These are phyloP conservation scores for Teratosphaeria zuluensis DNA, from an alignment of 2,329 filamentous ascomycete species.

Conservation along the genomic window DNA sequence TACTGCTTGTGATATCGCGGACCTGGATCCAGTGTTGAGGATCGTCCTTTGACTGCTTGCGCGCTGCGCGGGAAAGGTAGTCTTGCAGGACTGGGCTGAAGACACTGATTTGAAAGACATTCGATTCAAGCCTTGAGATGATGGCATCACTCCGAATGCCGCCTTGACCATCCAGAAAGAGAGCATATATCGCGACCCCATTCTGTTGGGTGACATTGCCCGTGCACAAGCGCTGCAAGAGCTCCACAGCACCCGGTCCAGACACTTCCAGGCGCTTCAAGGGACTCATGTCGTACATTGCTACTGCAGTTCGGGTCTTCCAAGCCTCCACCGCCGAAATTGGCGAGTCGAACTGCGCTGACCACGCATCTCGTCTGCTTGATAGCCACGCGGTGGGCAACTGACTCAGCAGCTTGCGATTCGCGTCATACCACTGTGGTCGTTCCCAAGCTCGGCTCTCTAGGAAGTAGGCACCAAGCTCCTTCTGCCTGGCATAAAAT, in stretches of 20 bases:
- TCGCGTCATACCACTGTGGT: constrained; percentile 53
- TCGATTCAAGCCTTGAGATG: constrained; percentile 42
- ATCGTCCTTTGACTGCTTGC: constrained; percentile 33
- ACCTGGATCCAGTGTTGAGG: constrained; percentile 41
- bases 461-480: constrained; percentile 50
- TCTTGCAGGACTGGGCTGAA: constrained; percentile 47
- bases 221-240: constrained; percentile 47
- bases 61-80: constrained; percentile 47
- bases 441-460: constrained; percentile 54
- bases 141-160: constrained; percentile 50
- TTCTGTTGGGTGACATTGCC: constrained; percentile 39
- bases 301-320: constrained; percentile 54
- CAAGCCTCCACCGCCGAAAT: constrained; percentile 53
- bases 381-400: constrained; percentile 48
- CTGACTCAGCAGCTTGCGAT: constrained; percentile 41
- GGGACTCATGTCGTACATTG: constrained; percentile 55
- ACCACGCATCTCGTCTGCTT: constrained; percentile 49
- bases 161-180: constrained; percentile 45
- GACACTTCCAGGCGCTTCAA: constrained; percentile 49
- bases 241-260: constrained; percentile 46
- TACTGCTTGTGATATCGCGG: constrained; percentile 50
- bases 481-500: constrained; percentile 45
- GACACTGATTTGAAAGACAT: constrained; percentile 47
- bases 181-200: constrained; percentile 46
- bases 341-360: constrained; percentile 47